A percentile compares a stretch with the other conserved stretches of the same genome.
Evolutionary conservation across 1,284 basidiomycete genomes (phyloP).

Genomic region (Neonothopanus nambi): DNA sequence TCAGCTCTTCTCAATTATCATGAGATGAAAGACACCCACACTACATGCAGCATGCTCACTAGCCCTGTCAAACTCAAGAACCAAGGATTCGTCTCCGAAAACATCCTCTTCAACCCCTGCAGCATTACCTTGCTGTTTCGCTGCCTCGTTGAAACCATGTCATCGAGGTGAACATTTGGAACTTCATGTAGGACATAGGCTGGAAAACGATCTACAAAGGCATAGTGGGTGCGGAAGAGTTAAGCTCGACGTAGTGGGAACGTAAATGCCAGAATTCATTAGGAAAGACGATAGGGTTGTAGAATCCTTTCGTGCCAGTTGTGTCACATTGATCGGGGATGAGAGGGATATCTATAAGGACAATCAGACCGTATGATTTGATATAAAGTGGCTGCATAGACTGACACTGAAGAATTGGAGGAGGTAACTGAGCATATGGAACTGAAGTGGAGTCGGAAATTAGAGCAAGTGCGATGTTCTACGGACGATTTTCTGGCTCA

Average conservation of each 20-base stretch:
- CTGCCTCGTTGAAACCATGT: constrained; percentile 83
- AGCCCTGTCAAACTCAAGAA: constrained; percentile 80
- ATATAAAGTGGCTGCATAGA: constrained; percentile 19
- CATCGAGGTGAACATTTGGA: constrained; percentile 81
- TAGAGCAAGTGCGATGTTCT: constrained; percentile 88
- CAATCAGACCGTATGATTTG: constrained; percentile 1
- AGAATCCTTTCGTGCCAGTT: constrained; percentile 63
- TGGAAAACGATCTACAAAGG: constrained; percentile 85
- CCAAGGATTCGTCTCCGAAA: constrained; percentile 93
- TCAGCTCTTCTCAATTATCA: constrained; percentile 9
- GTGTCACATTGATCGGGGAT: constrained; percentile 59
- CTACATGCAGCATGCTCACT: constrained; percentile 84
- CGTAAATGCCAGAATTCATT: constrained; percentile 95
- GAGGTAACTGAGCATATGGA: constrained; percentile 60
- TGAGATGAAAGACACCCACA: constrained; percentile 51
- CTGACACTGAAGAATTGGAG: constrained; percentile 65
- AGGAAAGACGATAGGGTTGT: constrained; percentile 88
- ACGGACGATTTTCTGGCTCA: constrained; percentile 14
- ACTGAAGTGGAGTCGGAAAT: constrained; percentile 70
- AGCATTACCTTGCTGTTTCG: constrained; percentile 66
- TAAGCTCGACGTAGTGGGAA: constrained; percentile 79
- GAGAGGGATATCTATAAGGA: constrained; percentile 55
- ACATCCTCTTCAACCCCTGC: constrained; percentile 81
- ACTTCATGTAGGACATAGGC: constrained; percentile 85
- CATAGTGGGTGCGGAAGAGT: constrained; percentile 69